phyloP scores from a whole-genome alignment of 2,329 filamentous ascomycete species.

The Diaporthe aspalathi region DNA sequence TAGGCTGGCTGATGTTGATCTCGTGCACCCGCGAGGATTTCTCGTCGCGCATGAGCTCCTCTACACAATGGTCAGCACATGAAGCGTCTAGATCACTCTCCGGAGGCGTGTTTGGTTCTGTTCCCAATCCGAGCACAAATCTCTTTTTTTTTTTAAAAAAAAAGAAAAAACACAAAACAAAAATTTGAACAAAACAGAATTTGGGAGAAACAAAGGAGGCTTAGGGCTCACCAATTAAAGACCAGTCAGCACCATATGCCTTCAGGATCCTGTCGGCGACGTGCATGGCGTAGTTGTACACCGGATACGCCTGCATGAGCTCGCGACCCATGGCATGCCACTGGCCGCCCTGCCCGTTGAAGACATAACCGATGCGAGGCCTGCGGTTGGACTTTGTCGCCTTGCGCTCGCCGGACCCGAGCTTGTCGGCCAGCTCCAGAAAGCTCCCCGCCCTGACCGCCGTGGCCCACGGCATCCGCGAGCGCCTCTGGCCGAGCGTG shows the following conservation, averaged over 20 bases:
- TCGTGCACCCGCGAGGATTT: conserved; percentile 44
- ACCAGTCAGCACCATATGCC: conserved; percentile 44
- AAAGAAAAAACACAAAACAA: no score
- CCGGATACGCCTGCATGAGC: conserved; percentile 40
- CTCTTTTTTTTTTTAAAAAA: no score
- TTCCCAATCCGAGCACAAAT: no score
- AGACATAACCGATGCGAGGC: conserved; percentile 42
- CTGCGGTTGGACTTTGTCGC: not conserved
- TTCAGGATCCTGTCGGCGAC: conserved; percentile 40
- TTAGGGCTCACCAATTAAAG: conserved; percentile 35
- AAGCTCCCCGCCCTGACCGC: not conserved
- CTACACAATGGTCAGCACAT: not conserved
- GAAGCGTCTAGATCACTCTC: no score
- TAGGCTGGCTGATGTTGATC: conserved; percentile 49
- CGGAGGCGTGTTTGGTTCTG: no score
- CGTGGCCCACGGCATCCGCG: not conserved
- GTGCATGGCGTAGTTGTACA: conserved; percentile 39
- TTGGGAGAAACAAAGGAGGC: no score
- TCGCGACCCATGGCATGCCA: conserved; percentile 46
- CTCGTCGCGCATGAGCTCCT: conserved; percentile 39
- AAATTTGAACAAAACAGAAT: no score
- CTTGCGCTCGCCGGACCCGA: not conserved
- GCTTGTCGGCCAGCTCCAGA: conserved; percentile 3
- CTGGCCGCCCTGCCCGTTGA: conserved; percentile 51
- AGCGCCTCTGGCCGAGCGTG: not conserved